These are phyloP conservation scores for Allantophomopsis lycopodina DNA, from an alignment of 2,329 filamentous ascomycete genomes.

Conservation along the genomic window DNA sequence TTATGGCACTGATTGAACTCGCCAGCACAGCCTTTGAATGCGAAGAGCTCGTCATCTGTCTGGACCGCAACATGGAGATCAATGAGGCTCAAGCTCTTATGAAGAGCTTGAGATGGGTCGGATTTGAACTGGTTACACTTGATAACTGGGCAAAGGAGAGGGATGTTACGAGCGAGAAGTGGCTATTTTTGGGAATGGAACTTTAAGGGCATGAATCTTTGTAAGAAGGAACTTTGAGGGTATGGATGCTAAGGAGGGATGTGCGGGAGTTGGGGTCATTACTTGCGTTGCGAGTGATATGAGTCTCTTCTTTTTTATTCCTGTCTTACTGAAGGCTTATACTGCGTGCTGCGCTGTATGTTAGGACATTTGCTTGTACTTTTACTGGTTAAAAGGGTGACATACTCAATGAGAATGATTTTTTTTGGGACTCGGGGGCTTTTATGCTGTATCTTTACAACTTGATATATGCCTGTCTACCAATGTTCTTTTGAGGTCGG, in stretches of 20 bases:
- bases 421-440: too few relatives aligned
- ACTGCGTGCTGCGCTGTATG: too few relatives aligned
- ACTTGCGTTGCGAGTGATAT: not conserved
- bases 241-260: too few relatives aligned
- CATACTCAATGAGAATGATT: too few relatives aligned
- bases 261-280: not conserved
- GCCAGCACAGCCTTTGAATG: conserved; percentile 66
- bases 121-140: conserved; percentile 72
- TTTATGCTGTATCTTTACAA: too few relatives aligned
- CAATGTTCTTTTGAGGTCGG: too few relatives aligned
- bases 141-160: conserved; percentile 56
- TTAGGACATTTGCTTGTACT: too few relatives aligned
- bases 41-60: conserved; percentile 63
- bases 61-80: conserved; percentile 56
- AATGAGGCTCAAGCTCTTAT: conserved; percentile 53
- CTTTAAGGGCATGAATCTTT: conserved; percentile 31
- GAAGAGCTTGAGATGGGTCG: conserved; percentile 85
- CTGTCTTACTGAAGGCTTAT: too few relatives aligned
- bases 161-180: conserved; percentile 59
- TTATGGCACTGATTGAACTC: conserved; percentile 84
- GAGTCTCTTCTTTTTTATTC: not conserved
- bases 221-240: too few relatives aligned
- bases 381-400: too few relatives aligned
- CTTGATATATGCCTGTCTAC: too few relatives aligned
- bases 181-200: conserved; percentile 86